These are phyloP conservation scores for Arthonia radiata DNA, from an alignment of 495 filamentous ascomycete species.

Conservation along the genomic window DNA sequence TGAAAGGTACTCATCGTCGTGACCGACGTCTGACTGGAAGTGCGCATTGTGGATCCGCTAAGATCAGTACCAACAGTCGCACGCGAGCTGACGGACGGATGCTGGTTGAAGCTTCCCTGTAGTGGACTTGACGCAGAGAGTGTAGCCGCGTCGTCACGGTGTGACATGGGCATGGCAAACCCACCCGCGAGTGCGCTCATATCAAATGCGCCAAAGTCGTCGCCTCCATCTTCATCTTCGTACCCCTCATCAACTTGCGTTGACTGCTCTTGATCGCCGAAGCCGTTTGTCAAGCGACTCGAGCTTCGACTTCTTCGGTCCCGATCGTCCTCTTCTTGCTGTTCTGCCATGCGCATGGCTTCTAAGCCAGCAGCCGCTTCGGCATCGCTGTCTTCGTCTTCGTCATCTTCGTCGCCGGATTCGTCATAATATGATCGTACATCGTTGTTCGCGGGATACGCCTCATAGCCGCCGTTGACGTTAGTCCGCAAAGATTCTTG, in stretches of 20 bases:
- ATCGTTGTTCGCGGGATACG: no score
- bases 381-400: conserved; percentile 61
- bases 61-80: no score
- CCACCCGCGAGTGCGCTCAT: conserved; percentile 49
- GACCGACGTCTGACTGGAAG: no score
- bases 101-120: no score
- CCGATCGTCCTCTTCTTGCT: conserved; percentile 39
- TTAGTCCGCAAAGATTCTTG: no score
- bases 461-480: no score
- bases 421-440: no score
- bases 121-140: no score
- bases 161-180: conserved; percentile 45
- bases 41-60: no score
- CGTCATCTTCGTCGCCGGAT: conserved; percentile 29
- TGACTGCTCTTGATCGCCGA: conserved; percentile 15
- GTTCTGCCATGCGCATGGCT: conserved; percentile 64
- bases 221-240: conserved; percentile 31
- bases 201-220: conserved; percentile 48
- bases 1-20: no score
- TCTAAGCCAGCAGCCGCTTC: conserved; percentile 71
- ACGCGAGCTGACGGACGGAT: no score
- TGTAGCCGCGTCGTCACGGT: conserved; percentile 39
- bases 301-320: conserved; percentile 30
- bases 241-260: conserved; percentile 18
- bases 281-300: conserved; percentile 7